These are phyloP conservation scores for Metschnikowia borealis DNA, from an alignment of 805 yeast species.

Conservation along the genomic window DNA sequence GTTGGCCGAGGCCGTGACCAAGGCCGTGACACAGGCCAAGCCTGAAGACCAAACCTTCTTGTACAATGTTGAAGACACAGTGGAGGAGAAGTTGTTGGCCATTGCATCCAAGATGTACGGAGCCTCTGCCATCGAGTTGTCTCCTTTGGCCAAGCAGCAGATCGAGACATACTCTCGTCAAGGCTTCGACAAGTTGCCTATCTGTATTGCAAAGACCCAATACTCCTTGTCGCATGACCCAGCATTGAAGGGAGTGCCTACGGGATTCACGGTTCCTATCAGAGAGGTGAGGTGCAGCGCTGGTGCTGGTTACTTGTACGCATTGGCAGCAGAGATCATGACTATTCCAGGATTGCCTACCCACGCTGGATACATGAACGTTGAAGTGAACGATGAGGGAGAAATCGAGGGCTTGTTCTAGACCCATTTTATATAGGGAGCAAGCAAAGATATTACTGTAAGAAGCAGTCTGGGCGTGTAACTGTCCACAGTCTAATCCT, in stretches of 20 bases:
- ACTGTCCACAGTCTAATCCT: too few relatives aligned
- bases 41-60: slow-evolving; percentile 43
- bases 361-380: slow-evolving; percentile 94
- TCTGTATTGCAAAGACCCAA: slow-evolving; percentile 97
- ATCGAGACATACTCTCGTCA: slow-evolving; percentile 77
- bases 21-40: slow-evolving; percentile 47
- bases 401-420: slow-evolving; percentile 90
- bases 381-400: slow-evolving; percentile 86
- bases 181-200: slow-evolving; percentile 88
- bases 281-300: slow-evolving; percentile 91
- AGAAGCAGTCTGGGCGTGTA: too few relatives aligned
- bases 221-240: slow-evolving; percentile 95
- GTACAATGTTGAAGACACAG: slow-evolving; percentile 66
- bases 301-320: slow-evolving; percentile 96
- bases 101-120: slow-evolving; percentile 93
- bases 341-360: slow-evolving; percentile 98
- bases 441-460: background rate
- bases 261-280: slow-evolving; percentile 89
- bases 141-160: slow-evolving; percentile 76
- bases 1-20: slow-evolving; percentile 78
- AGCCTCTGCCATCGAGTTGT: slow-evolving; percentile 76
- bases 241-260: slow-evolving; percentile 87
- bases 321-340: slow-evolving; percentile 94
- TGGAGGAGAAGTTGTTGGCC: slow-evolving; percentile 72
- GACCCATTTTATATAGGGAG: background rate